phyloP scores from a whole-genome alignment of 2,329 filamentous ascomycete genomes.

The Fusarium tupiense region DNA sequence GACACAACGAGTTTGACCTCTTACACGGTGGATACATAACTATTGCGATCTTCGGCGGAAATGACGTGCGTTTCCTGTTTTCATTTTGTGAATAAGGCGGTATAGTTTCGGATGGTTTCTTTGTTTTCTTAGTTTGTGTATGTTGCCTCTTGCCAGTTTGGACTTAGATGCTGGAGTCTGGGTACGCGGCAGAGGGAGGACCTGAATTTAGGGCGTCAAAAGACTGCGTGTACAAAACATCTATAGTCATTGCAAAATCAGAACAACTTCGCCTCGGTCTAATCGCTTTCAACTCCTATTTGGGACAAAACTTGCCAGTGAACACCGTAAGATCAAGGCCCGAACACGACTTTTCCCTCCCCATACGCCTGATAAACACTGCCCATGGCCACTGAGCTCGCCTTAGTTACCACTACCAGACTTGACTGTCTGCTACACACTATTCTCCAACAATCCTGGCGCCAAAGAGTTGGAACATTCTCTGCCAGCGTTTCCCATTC shows the following conservation, averaged over 20 bases:
- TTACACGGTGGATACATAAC: slow-evolving; percentile 21
- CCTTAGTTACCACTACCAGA: background rate
- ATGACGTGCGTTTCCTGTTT: slow-evolving; percentile 22
- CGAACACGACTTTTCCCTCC: background rate
- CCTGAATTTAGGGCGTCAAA: slow-evolving; percentile 29
- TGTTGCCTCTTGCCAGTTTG: slow-evolving; percentile 23
- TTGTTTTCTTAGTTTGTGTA: slow-evolving; percentile 25
- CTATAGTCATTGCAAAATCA: slow-evolving; percentile 9
- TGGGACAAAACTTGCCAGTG: background rate
- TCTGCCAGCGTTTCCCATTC: slow-evolving; percentile 64
- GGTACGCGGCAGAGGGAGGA: slow-evolving; percentile 32
- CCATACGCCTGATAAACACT: background rate
- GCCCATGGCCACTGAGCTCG: background rate
- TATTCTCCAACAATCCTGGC: slow-evolving; percentile 61
- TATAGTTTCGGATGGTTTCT: background rate
- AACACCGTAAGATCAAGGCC: background rate
- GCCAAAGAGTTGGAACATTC: slow-evolving; percentile 71
- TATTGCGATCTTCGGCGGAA: slow-evolving; percentile 17
- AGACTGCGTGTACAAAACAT: slow-evolving; percentile 28
- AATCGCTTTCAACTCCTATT: background rate
- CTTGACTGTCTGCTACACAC: background rate
- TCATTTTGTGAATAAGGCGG: slow-evolving; percentile 2
- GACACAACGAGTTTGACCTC: slow-evolving; percentile 17
- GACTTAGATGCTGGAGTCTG: slow-evolving; percentile 35
- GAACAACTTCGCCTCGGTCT: slow-evolving; percentile 4